Base-by-base conservation (phyloP, 1,284 basidiomycete genomes). In the Rhizoctonia solani region DNA sequence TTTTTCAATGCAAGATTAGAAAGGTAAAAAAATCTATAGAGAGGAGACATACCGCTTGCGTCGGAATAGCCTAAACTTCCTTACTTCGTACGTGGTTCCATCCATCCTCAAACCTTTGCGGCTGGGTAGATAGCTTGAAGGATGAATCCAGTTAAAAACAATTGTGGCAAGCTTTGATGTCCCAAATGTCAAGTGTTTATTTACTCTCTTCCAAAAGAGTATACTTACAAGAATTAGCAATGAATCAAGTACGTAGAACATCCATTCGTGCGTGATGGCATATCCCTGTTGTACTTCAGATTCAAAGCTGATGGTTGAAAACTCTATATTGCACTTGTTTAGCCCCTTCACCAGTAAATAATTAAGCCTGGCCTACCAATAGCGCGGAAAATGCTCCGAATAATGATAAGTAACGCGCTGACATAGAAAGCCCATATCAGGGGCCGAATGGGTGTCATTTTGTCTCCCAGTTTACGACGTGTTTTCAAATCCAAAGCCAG, bases 191-290 rank as follows among this genome's bases (percentile, higher is more conserved):
- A 25, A 27, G 5, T 27, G 21, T 21, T 13, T 13, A 25, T 11
- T 11, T 3, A 49, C 14, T 13, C 8, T 3, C 8, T 6, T 27
- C 5, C 42, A 13, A 1, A 11, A 25, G 4, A 34, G 13, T 47
- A n/a, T 30, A 53, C 67, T 68, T 37, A 70, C 68, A 42, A 70
- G 42, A 34, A 71, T 59, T 11, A 65, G 49, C 21, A 71, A 5
- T 9, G 70, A 55, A 34, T 71, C 70, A 34, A 70, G 68, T 8
- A 70, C 67, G 29, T 70, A 71, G 54, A 71, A 56, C 16, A 65
- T 49, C 70, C 70, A 71, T 19, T 71, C 70, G 50, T 71, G 69
- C 14, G 59, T 69, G n/a, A 69, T 54, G 34, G 65, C 41, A 32
- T 71, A 71, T 6, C 70, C 70, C 52, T 67, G 56, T 46, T 54